A percentile compares a stretch with the other conserved stretches of the same genome.
These are phyloP conservation scores for Colletotrichum tabaci DNA, from an alignment of 2,329 filamentous ascomycete species.

Conservation along the genomic window DNA sequence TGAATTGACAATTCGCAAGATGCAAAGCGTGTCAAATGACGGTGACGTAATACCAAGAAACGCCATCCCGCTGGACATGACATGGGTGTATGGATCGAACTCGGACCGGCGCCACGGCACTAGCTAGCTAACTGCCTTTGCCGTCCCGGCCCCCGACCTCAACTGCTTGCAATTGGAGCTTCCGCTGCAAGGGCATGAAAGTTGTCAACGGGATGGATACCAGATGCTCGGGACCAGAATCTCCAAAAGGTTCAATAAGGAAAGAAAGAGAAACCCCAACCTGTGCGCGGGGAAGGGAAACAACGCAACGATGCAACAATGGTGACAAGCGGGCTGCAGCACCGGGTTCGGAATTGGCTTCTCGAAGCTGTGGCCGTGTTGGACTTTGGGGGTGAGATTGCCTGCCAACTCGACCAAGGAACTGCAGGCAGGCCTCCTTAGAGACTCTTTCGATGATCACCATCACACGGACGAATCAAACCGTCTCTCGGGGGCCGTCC, in stretches of 20 bases:
- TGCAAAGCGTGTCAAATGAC: not conserved
- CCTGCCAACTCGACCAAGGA: not conserved
- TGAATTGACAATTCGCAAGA: no score
- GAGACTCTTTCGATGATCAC: not conserved
- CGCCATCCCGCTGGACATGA: not conserved
- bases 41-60: not conserved
- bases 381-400: no score
- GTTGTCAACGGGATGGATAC: not conserved
- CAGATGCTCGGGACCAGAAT: not conserved
- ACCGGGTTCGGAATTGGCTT: not conserved
- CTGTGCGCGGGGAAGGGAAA: not conserved
- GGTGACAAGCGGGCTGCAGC: no score
- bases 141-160: not conserved
- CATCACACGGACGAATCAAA: conserved; percentile 5
- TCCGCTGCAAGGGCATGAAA: not conserved
- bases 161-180: not conserved
- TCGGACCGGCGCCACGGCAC: not conserved
- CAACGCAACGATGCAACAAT: not conserved
- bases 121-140: no score
- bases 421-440: not conserved
- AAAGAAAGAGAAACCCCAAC: no score
- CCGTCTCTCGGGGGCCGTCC: not conserved
- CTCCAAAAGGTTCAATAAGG: no score
- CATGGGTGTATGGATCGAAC: not conserved
- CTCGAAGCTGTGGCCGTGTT: not conserved